Percentiles rank a stretch among this genome's conserved stretches.
These are phyloP conservation scores for Leishmania tarentolae DNA, from an alignment of 208 protist species.

Conservation along the genomic window DNA sequence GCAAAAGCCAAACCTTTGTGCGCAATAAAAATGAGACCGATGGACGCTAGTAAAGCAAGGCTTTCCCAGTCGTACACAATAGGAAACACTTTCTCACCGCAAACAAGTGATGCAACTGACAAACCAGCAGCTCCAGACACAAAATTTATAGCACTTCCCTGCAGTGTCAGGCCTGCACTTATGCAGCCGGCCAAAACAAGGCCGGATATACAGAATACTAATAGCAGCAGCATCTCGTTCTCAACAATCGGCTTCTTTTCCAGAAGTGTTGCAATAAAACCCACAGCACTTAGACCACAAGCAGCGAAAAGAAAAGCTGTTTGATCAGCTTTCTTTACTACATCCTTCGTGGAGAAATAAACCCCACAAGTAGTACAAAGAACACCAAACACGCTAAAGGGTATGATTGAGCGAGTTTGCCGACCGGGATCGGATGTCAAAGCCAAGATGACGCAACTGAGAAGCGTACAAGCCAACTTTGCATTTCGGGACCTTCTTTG, in stretches of 20 bases:
- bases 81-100: constrained; percentile 6
- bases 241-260: neutral
- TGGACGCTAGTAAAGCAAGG: constrained; percentile 1
- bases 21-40: neutral
- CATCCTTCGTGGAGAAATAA: constrained; percentile 10
- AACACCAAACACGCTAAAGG: constrained; percentile 12
- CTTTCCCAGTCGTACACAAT: constrained; percentile 3
- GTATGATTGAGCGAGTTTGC: neutral
- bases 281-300: constrained; percentile 8
- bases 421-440: constrained; percentile 13
- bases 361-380: constrained; percentile 7
- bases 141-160: neutral
- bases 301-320: constrained; percentile 15
- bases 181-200: neutral
- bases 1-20: constrained; percentile 18
- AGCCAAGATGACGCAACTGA: neutral
- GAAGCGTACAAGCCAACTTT: constrained; percentile 9
- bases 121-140: neutral
- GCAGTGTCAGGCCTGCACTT: neutral
- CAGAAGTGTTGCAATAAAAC: constrained; percentile 15
- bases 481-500: constrained; percentile 5
- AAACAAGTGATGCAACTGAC: constrained; percentile 5
- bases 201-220: constrained; percentile 6
- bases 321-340: constrained; percentile 10
- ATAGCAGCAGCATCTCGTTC: constrained; percentile 20